These are phyloP conservation scores for Xanthoparmelia taractica DNA, from an alignment of 495 filamentous ascomycete genomes.

Conservation along the genomic window DNA sequence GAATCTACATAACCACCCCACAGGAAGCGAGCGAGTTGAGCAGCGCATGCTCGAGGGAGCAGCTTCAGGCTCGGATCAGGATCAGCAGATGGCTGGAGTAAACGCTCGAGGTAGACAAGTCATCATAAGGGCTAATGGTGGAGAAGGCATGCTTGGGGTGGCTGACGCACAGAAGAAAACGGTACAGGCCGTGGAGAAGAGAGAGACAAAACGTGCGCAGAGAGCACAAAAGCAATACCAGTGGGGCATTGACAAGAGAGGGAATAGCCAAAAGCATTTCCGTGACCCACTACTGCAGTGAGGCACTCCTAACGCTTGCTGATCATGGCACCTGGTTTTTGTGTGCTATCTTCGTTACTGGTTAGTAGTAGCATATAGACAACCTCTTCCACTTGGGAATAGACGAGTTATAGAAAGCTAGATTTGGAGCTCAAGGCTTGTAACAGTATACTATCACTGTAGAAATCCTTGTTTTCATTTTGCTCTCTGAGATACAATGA, in stretches of 20 bases:
- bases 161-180: conserved; percentile 61
- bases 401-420: not conserved
- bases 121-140: conserved; percentile 59
- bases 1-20: conserved; percentile 78
- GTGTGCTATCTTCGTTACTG: not conserved
- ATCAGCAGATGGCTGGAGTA: conserved; percentile 40
- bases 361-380: not conserved
- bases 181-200: conserved; percentile 55
- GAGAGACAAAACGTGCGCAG: conserved; percentile 54
- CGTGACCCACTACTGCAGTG: conserved; percentile 35
- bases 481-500: not conserved
- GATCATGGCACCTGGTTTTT: not conserved
- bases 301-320: not conserved
- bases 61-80: conserved; percentile 27
- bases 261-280: conserved; percentile 72
- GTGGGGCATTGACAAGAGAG: conserved; percentile 54
- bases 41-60: conserved; percentile 30
- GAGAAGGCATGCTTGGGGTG: conserved; percentile 67
- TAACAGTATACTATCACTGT: not conserved
- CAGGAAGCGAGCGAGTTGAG: conserved; percentile 53
- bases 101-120: conserved; percentile 50
- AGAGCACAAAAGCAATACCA: conserved; percentile 51
- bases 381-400: not conserved
- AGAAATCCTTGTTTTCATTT: not conserved
- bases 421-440: not conserved